A percentile compares a stretch with the other conserved stretches of the same genome.
Evolutionary conservation across 441 rosid genomes (phyloP).

Genomic region (Iberis amara): DNA sequence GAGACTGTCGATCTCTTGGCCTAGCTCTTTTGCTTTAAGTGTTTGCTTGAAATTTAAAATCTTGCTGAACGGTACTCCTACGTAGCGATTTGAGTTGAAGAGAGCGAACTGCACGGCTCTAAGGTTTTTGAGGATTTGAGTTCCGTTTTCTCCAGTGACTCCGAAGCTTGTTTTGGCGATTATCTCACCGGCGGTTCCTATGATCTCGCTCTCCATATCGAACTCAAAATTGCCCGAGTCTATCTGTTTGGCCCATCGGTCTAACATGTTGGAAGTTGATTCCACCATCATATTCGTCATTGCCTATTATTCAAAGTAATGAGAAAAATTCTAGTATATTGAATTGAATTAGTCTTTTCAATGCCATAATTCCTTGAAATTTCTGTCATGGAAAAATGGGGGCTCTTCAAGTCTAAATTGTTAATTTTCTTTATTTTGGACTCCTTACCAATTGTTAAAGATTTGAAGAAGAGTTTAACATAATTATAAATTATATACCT

Average conservation of each 20-base stretch:
- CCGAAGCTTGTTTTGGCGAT: conserved; percentile 87
- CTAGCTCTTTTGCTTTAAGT: conserved; percentile 52
- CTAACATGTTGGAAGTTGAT: conserved; percentile 57
- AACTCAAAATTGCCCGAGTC: conserved; percentile 47
- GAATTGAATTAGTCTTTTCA: conserved; percentile 23
- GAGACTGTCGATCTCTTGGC: conserved; percentile 62
- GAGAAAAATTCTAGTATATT: conserved; percentile 27
- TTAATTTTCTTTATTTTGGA: conserved; percentile 19
- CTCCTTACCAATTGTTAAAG: conserved; percentile 9
- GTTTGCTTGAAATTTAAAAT: conserved; percentile 46
- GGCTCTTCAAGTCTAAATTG: conserved; percentile 19
- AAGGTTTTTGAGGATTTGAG: conserved; percentile 52
- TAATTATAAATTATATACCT: conserved; percentile 36
- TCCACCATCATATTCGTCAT: conserved; percentile 76
- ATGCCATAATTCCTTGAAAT: conserved; percentile 16
- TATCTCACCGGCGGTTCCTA: conserved; percentile 70
- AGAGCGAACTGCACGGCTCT: conserved; percentile 65
- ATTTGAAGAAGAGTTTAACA: background rate
- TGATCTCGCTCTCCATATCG: conserved; percentile 67
- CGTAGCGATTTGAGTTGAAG: conserved; percentile 68
- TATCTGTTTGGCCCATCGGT: conserved; percentile 42
- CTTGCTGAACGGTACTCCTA: conserved; percentile 76
- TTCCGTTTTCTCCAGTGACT: conserved; percentile 49
- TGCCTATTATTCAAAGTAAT: conserved; percentile 32
- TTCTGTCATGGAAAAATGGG: conserved; percentile 9